Conservation (phyloP, 1,284 basidiomycete genomes). For the Apiotrichum sp. region DNA sequence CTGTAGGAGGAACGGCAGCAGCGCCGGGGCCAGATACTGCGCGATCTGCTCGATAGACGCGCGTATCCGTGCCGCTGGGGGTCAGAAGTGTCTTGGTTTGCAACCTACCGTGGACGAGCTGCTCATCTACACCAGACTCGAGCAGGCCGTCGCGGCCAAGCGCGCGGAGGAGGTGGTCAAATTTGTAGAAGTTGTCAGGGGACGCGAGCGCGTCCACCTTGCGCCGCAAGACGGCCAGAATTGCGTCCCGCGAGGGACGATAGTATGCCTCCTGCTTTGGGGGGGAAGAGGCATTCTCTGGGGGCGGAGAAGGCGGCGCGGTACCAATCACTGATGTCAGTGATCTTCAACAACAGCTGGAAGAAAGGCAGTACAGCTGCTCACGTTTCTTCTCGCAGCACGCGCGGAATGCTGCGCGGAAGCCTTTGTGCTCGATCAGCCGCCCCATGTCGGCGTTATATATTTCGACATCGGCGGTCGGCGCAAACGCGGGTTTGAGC, state of each 20-base stretch:
- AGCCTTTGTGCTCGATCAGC: slow-evolving; percentile 22
- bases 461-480: background rate
- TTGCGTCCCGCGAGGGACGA: slow-evolving; percentile 24
- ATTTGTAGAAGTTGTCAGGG: slow-evolving; percentile 27
- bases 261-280: slow-evolving; percentile 22
- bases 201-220: slow-evolving; percentile 32
- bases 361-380: background rate
- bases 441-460: slow-evolving; percentile 31
- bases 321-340: slow-evolving; percentile 17
- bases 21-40: slow-evolving; percentile 24
- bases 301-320: slow-evolving; percentile 26
- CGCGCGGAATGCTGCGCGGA: slow-evolving; percentile 29
- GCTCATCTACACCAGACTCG: slow-evolving; percentile 8
- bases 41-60: slow-evolving; percentile 30
- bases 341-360: background rate
- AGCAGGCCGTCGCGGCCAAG: slow-evolving; percentile 34
- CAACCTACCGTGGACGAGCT: slow-evolving; percentile 27
- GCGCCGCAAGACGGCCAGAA: slow-evolving; percentile 22
- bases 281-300: slow-evolving; percentile 7
- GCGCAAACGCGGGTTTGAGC: slow-evolving; percentile 28
- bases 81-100: background rate
- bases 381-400: slow-evolving; percentile 40
- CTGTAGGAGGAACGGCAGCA: slow-evolving; percentile 9
- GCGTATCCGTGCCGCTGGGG: slow-evolving; percentile 25
- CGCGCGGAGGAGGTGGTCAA: slow-evolving; percentile 38